Base-by-base conservation (phyloP, 139 green algal species). In the Chlorella sp. region DNA sequence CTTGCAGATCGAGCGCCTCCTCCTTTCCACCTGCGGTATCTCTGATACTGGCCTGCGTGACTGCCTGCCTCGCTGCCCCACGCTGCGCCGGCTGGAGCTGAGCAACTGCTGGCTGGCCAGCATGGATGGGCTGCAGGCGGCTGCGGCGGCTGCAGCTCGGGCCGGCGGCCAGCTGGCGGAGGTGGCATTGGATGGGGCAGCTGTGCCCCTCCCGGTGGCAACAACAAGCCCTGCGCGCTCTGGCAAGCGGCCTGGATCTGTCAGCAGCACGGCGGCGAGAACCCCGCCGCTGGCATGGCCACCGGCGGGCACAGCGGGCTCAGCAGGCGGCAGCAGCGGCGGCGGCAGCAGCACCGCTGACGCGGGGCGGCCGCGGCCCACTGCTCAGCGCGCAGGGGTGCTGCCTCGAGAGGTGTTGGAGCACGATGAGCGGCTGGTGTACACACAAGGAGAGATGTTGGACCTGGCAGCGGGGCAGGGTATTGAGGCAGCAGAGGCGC, bases 391-490 rank as follows among this genome's bases (percentile, higher is more conserved):
- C 18, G 64, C 28, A 4, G 42, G 66, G 28, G 69, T 61, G 69
- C 32, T 89, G 16, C 40, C 87, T 26, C 28, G n/a, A 21, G 26
- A 53, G 3, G 42, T 90, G 76, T 30, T 90, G 66, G 60, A 40
- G 21, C 66, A 85, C 34, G 88, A 91, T 37, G 75, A 91, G 76
- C 79, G 88, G 36, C 28, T 87, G 53, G n/a, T 21, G 57, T 91
- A 91, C 82, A 88, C 21, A n/a, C 57, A 22, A 37, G 88, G 60
- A 0, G 88, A 91, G 71, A 61, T 90, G 7, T 36, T 87, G 24
- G 9, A 60, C 1, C 64, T 87, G 36, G 81, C 75, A 30, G 32
- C 7, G 2, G 32, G n/a, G 61, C 61, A 53, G 57, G 40, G 82
- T 19, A 0, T 14, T 14, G 82, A 34, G 1, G 57, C 60, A 24